Evolutionary conservation across 345 rosid species (phyloP), one percentile per base, ranked within the genome.

Genomic region (Acer negundo): DNA sequence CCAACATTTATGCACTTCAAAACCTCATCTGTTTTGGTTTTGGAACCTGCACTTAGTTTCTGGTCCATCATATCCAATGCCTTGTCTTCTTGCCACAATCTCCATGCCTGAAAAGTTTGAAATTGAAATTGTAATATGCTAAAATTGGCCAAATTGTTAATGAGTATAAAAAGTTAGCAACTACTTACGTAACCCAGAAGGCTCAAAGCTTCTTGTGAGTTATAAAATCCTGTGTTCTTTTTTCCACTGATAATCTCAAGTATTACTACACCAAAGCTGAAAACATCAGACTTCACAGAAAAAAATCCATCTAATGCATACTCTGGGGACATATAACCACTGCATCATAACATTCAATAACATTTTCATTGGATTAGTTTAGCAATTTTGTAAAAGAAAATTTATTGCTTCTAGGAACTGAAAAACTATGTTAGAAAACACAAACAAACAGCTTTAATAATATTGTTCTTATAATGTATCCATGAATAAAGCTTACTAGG

Each of bases 401-500:
- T n/a, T n/a, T n/a, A n/a, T n/a, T n/a, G n/a, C 35, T 28, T 15
- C 11, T 58, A 3, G 3, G 0, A 22, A 67, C 10, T 84, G 20
- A 84, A 44, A 17, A 77, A 83, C 4, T 70, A 19, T 62, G 38
- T 4, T 73, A 20, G 2, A 38, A 9, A 11, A 73, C 3, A 62
- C 16, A 44, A 73, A 17, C 38, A 35, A 4, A 4, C 22, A 56
- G 2, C 7, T 1, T 23, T 46, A 4, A 16, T 31, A 28, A 6
- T 19, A 66, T 66, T 16, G 38, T 35, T 19, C 1, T 42, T 42
- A 42, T 42, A 42, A 1, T 67, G 22, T 19, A 4, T 63, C 17
- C 44, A 19, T 63, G 11, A 22, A 24, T 49, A 51, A 4, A 78
- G 75, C 86, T 87, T 82, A 90, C 98, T 87, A 90, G 35, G 98